Conservation (phyloP, 345 rosid species). For the Angophora floribunda region DNA sequence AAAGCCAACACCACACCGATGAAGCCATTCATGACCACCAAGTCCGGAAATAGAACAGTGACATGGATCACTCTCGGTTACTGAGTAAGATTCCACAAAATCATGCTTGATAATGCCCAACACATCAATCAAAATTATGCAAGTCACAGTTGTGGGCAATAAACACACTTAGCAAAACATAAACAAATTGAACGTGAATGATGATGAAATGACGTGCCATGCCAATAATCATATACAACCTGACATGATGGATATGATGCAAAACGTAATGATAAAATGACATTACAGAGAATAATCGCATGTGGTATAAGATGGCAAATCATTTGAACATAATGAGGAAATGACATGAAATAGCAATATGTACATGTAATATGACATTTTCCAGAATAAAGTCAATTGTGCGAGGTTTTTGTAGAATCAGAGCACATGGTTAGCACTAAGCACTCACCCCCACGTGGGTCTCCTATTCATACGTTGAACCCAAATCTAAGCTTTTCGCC, state of each 20-base stretch:
- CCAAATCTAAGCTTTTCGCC: background rate
- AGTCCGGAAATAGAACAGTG: background rate
- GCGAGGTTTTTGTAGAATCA: background rate
- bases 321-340: background rate
- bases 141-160: background rate
- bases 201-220: background rate
- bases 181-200: background rate
- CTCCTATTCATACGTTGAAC: background rate
- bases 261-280: background rate
- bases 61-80: background rate
- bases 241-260: accelerated
- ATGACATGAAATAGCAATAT: background rate
- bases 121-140: background rate
- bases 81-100: background rate
- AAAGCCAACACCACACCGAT: background rate
- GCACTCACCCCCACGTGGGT: background rate
- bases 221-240: background rate
- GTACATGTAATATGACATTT: background rate
- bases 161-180: background rate
- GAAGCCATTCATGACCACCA: background rate
- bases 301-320: background rate
- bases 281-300: background rate
- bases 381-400: background rate
- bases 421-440: background rate
- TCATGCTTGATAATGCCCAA: background rate